Percentiles rank a stretch among this genome's conserved stretches.
phyloP scores from a whole-genome alignment of 1,139 yeast species.

The Pichia sp. region DNA sequence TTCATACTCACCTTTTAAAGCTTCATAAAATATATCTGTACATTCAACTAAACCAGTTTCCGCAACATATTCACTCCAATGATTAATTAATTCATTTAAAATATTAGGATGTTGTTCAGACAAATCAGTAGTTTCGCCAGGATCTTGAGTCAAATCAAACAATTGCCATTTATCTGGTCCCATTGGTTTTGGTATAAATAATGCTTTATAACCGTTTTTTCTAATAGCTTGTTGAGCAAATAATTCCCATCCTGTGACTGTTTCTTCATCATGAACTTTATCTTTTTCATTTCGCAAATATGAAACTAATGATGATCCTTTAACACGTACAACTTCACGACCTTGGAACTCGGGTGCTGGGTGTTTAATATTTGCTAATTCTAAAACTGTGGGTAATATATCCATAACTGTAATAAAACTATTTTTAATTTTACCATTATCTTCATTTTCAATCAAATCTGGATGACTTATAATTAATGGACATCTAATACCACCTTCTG shows the following conservation, averaged over 20 bases:
- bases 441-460: conserved; percentile 20
- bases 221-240: conserved; percentile 52
- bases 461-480: conserved; percentile 45
- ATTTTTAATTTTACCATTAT: conserved; percentile 25
- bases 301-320: conserved; percentile 39
- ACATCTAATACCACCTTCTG: conserved; percentile 52
- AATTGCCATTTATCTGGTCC: conserved; percentile 49
- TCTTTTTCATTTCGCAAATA: conserved; percentile 29
- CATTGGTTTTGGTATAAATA: conserved; percentile 43
- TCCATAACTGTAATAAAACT: conserved; percentile 55
- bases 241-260: conserved; percentile 53
- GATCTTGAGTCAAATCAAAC: conserved; percentile 38
- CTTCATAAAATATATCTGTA: conserved; percentile 9
- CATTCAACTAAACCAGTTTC: conserved; percentile 46
- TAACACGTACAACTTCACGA: conserved; percentile 35
- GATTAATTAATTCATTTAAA: conserved; percentile 36
- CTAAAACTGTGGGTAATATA: conserved; percentile 47
- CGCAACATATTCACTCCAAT: conserved; percentile 49
- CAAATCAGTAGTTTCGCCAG: conserved; percentile 40
- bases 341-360: conserved; percentile 39
- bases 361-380: conserved; percentile 39
- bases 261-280: conserved; percentile 38
- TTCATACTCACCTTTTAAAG: conserved; percentile 7
- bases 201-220: conserved; percentile 44
- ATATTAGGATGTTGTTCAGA: conserved; percentile 31